Percentiles rank a stretch among this genome's conserved stretches.
These are phyloP conservation scores for Hordeum marinum DNA, from an alignment of 176 grass and related monocot species.

Conservation along the genomic window DNA sequence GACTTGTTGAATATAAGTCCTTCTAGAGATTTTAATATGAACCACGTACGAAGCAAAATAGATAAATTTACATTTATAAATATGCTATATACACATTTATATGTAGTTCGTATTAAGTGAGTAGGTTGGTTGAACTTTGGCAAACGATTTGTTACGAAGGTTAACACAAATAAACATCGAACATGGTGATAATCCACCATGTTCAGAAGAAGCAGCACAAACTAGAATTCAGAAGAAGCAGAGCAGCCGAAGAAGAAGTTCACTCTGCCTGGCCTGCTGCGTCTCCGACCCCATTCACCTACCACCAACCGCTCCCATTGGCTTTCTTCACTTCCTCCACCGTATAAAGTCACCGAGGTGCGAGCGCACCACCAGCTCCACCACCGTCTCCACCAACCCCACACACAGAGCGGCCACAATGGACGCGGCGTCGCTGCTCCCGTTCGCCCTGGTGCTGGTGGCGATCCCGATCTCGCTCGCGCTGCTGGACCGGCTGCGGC, in stretches of 20 bases:
- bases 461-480: slow-evolving; percentile 38
- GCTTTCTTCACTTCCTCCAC: not conserved
- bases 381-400: slow-evolving; percentile 26
- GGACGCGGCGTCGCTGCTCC: slow-evolving; percentile 34
- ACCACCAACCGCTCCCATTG: slow-evolving; percentile 22
- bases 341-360: slow-evolving; percentile 21
- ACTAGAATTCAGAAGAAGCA: not conserved
- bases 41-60: no score
- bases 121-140: no score
- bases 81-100: no score
- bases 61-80: no score
- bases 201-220: not conserved
- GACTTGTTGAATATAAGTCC: no score
- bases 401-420: not conserved
- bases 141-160: no score
- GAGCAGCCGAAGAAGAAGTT: not conserved
- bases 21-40: no score
- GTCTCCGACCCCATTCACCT: slow-evolving; percentile 23
- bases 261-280: not conserved
- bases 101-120: no score
- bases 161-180: no score
- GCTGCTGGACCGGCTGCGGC: slow-evolving; percentile 31
- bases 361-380: not conserved
- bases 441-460: slow-evolving; percentile 25
- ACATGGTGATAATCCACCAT: not conserved